Base-by-base conservation (phyloP, 2,329 filamentous ascomycete genomes). In the Xylaria sp. region DNA sequence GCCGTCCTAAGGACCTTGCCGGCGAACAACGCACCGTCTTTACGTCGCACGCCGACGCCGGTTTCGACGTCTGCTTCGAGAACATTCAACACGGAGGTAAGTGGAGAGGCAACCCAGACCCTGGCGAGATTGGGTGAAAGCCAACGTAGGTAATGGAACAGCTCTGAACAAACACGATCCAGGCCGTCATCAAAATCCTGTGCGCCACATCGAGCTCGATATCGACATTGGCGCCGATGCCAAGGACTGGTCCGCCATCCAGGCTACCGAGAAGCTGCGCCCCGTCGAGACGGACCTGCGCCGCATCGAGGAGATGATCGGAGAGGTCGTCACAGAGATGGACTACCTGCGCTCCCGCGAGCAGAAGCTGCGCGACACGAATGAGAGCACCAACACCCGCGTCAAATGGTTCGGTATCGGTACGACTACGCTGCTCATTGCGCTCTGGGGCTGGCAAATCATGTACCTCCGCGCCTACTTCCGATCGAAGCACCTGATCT, bases 331-430 rank as follows among this genome's bases (percentile, higher is more conserved):
- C 53, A 77, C 77, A 64, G 93, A 97, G 82, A 96, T 99, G 93
- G 93, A 97, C 66, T 99, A 97, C 78, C 84, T 99, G 69, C 85
- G 94, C 66, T 70, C 76, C 46, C 85, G 94, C 69, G 94, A 99
- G 82, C 92, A 96, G 84, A 96, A 91, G 81, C 83, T 99, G 69
- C 84, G 94, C 74, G 93, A 99, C 79, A 99, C 94, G 68, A 99
- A 99, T 77, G 94, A 99, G 87, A 97, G 93, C 82, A 99, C 94
- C 67, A 99, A 99, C 79, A 94, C 90, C 78, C 86, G 94, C 61
- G 94, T 99, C 71, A 99, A 97, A 82, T 97, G 91, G 92, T 99
- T 99, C 77, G 93, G 93, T 53, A 87, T 97, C 74, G 86, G 87
- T 66, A 97, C 93, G 34, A 97, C 96, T 79, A 89, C 91, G 63